Base-by-base conservation (phyloP, 495 filamentous ascomycete species). In the Cercophora sp. region DNA sequence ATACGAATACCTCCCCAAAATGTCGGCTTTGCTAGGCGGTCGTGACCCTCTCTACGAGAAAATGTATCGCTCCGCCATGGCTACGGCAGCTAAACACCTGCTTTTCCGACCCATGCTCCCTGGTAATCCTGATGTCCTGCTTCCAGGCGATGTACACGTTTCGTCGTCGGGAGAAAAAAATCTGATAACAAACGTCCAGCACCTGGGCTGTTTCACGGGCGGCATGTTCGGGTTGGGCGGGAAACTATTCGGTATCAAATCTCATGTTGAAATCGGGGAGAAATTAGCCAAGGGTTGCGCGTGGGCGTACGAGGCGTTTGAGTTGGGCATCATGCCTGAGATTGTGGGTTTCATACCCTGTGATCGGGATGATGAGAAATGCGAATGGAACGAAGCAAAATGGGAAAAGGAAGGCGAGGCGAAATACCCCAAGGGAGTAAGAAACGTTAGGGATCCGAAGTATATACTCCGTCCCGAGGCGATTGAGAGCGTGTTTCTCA, bases 1-100 rank as follows among this genome's bases (percentile, higher is more conserved):
- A 2, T 96, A 96, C 62, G 92, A 96, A 65, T 96, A 96, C 65
- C 68, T 97, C 32, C 87, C 91, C 15, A 97, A 83, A 60, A 75
- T 79, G 66, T 69, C 75, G 47, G 68, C 75, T 24, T 55, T 74
- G 18, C 45, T 66, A 20, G 62, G 62, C 22, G 69, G 69, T 2
- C 55, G 57, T 20, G 47, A 64, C 27, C 57, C 64, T 18, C 48
- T 64, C 13, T 72, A 68, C 58, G 51, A 64, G 66, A 53, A 61
- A 52, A 48, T 74, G 63, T 56, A 74, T 47, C 60, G 66, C 51
- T 73, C 69, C n/a, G 76, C 83, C 36, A 82, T 86, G 56, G 76
- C 85, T 15, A 69, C 80, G 5, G 80, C 79, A 20, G 80, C 77
- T 32, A 75, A 85, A 40, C 62, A 86, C 45, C 77, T 90, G 10